These are phyloP conservation scores for Amaranthus cruentus DNA, from an alignment of 148 eudicot species.

Conservation along the genomic window DNA sequence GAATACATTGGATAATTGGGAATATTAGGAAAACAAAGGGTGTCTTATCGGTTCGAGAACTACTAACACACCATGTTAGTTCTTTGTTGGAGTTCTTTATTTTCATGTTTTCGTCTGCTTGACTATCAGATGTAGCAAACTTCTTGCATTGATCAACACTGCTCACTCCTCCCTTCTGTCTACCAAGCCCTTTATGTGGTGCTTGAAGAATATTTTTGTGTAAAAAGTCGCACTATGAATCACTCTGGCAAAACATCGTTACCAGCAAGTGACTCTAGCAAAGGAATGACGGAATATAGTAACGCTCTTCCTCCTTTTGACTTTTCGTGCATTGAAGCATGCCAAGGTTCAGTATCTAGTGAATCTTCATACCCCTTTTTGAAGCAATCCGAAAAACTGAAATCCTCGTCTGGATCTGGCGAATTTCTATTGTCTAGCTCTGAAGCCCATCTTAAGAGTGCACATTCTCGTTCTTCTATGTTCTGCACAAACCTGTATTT, in stretches of 20 bases:
- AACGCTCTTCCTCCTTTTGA: conserved; percentile 8
- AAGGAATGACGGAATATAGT: conserved; percentile 18
- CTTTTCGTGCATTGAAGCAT: conserved; percentile 12
- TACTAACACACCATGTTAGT: neutral
- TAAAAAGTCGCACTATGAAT: conserved; percentile 20
- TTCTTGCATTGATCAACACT: neutral
- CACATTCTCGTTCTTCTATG: conserved; percentile 33
- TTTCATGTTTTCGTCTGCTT: neutral
- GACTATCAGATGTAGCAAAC: conserved; percentile 2
- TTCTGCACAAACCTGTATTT: conserved; percentile 40
- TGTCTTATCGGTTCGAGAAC: neutral
- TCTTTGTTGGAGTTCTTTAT: neutral
- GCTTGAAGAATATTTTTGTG: neutral
- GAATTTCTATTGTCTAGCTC: conserved; percentile 20
- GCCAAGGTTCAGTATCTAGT: conserved; percentile 19
- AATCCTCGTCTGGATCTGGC: conserved; percentile 14
- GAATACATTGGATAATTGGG: neutral
- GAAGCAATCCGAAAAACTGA: conserved; percentile 17
- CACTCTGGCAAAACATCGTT: conserved; percentile 16
- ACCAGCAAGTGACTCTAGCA: conserved; percentile 14
- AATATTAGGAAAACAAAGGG: too few relatives aligned
- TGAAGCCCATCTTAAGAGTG: conserved; percentile 18
- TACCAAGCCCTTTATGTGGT: neutral
- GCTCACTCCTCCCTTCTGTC: conserved; percentile 17
- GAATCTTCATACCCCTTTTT: conserved; percentile 25